A percentile compares a stretch with the other conserved stretches of the same genome.
Conservation (phyloP, 2,329 filamentous ascomycete genomes). For the Anthostomella pinea region DNA sequence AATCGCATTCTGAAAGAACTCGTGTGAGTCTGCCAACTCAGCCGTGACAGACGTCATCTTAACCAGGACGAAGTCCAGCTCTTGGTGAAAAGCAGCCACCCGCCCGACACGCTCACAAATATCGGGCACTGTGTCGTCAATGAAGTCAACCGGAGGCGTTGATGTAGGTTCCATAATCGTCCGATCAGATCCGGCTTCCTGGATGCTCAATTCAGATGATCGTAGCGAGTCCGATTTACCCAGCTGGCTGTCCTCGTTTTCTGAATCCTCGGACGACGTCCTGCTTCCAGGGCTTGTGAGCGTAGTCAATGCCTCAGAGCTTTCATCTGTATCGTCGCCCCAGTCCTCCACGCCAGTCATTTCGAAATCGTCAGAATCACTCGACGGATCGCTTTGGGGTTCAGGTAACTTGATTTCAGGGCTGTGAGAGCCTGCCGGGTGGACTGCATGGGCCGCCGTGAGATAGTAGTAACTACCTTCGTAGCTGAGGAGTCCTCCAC, state of each 20-base stretch:
- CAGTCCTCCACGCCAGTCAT: constrained; percentile 12
- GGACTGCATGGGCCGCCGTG: constrained; percentile 11
- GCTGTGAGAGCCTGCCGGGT: constrained; percentile 1
- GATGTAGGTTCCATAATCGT: constrained; percentile 1
- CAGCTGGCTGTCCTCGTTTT: constrained; percentile 7
- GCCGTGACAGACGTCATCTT: background rate
- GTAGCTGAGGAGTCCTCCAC: constrained; percentile 9
- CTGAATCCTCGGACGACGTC: constrained; percentile 11
- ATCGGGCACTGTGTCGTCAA: background rate
- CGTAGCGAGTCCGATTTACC: constrained; percentile 7
- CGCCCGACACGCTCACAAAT: constrained; percentile 8
- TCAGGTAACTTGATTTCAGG: background rate
- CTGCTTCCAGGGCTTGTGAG: constrained; percentile 12
- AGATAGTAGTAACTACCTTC: constrained; percentile 2
- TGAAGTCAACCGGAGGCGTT: background rate
- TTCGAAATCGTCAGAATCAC: constrained; percentile 11
- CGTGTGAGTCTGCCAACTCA: background rate
- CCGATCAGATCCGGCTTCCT: background rate
- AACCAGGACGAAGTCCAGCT: constrained; percentile 12
- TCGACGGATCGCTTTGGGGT: constrained; percentile 3
- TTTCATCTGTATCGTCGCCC: constrained; percentile 10
- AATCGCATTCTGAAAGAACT: too few relatives aligned
- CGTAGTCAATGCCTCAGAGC: constrained; percentile 5
- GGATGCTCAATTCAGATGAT: constrained; percentile 5
- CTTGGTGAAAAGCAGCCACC: constrained; percentile 6